phyloP scores from a whole-genome alignment of 2,329 filamentous ascomycete genomes.

The Graphiopsis chlorocephala region DNA sequence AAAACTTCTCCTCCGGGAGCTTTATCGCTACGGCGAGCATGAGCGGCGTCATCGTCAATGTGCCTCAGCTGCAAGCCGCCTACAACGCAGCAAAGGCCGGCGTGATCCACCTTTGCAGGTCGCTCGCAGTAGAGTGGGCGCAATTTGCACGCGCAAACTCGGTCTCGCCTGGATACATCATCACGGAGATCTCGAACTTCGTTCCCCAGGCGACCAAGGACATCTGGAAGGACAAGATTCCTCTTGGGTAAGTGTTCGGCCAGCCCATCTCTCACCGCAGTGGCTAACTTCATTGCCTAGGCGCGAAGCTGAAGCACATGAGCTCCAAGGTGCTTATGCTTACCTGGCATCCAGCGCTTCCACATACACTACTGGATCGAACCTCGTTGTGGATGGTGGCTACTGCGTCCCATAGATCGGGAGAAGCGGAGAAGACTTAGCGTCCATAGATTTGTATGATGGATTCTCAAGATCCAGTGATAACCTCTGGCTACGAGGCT shows the following conservation, averaged over 20 bases:
- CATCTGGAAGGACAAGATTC: constrained; percentile 74
- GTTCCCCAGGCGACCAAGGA: constrained; percentile 64
- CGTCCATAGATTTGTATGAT: background rate
- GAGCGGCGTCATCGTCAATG: constrained; percentile 72
- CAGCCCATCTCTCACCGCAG: background rate
- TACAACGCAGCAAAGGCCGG: constrained; percentile 30
- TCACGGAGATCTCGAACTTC: constrained; percentile 68
- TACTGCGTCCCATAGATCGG: constrained; percentile 43
- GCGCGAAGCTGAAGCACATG: constrained; percentile 67
- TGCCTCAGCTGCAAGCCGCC: constrained; percentile 68
- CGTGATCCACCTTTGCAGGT: constrained; percentile 54
- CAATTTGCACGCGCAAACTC: constrained; percentile 70
- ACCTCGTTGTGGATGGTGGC: constrained; percentile 71
- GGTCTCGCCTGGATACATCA: constrained; percentile 73
- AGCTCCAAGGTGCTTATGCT: constrained; percentile 79
- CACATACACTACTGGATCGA: constrained; percentile 69
- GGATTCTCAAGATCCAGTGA: background rate
- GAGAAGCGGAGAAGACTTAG: background rate
- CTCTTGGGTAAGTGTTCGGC: constrained; percentile 58
- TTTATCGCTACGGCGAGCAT: constrained; percentile 75
- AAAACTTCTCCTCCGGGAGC: constrained; percentile 24
- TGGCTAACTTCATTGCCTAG: background rate
- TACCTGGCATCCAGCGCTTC: constrained; percentile 79
- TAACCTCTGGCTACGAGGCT: no score
- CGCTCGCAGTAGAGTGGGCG: constrained; percentile 71